These are phyloP conservation scores for Phytophthora kernoviae DNA, from an alignment of 352 stramenopile species.

Conservation along the genomic window DNA sequence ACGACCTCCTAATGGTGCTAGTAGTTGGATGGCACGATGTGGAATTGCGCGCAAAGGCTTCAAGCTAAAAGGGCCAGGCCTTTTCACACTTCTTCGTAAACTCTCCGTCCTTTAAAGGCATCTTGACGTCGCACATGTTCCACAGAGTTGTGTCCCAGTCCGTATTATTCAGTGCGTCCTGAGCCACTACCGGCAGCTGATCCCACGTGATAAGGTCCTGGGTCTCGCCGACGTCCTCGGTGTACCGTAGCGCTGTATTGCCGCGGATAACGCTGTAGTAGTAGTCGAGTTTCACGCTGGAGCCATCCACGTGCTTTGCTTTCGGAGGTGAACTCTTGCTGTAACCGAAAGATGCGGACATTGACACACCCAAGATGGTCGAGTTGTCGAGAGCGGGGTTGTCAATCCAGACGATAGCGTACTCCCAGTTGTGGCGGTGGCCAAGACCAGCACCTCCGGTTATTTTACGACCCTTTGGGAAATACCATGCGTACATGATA, in stretches of 20 bases:
- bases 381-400: conserved; percentile 21
- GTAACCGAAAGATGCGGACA: conserved; percentile 25
- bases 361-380: conserved; percentile 24
- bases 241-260: conserved; percentile 25
- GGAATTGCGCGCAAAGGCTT: too few relatives aligned
- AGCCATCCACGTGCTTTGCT: conserved; percentile 11
- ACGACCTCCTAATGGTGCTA: too few relatives aligned
- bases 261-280: conserved; percentile 27
- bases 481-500: conserved; percentile 36
- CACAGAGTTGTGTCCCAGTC: conserved; percentile 25
- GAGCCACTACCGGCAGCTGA: conserved; percentile 22
- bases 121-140: conserved; percentile 17
- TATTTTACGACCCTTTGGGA: conserved; percentile 35
- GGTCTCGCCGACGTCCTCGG: conserved; percentile 21
- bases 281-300: conserved; percentile 28
- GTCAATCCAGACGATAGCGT: conserved; percentile 37
- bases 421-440: conserved; percentile 53
- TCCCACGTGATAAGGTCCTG: conserved; percentile 35
- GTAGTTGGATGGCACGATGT: too few relatives aligned
- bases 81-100: conserved; percentile 24
- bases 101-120: conserved; percentile 29
- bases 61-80: conserved; percentile 27
- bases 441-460: too few relatives aligned
- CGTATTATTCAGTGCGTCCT: conserved; percentile 26
- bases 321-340: conserved; percentile 11